Evolutionary conservation across 306 rosid genomes (phyloP), one percentile per base, ranked within the genome.

Genomic region (Lathyrus aphaca): DNA sequence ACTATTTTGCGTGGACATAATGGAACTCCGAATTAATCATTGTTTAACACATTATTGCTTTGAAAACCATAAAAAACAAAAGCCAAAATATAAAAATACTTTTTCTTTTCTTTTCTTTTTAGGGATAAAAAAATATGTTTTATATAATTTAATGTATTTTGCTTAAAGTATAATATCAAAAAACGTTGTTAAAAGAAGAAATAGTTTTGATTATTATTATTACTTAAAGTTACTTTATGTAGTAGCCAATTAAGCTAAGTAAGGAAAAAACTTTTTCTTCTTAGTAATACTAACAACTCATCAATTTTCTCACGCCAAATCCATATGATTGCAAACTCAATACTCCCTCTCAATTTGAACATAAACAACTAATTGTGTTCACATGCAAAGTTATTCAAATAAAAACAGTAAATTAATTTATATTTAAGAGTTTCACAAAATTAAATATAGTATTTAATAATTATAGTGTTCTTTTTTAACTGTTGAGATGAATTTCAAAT

Each of bases 1-100:
- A 32, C 25, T 46, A 38, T 51, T 69, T 77, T 78, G 75, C 85
- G 79, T 74, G 82, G 75, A 64, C 60, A 82, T 23, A 16, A 77
- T 58, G 23, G 56, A 64, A 40, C 59, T 57, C 73, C 30, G 59
- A 69, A 68, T 53, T 0, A 79, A 62, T 15, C 51, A 68, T 77
- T 82, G 74, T 29, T 30, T 55, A 61, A 72, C 23, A 70, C 48
- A 16, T 44, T 43, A 11, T 44, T 43, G 72, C 40, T 69, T 55
- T 75, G 27, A 12, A 64, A 58, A 53, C 81, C 68, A 76, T 82
- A 75, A 45, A 74, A 56, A 64, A 49, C 23, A 66, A 74, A 53
- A 11, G 21, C 73, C 2, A 3, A 57, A 46, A 27, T 11, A 63
- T 2, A 7, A 45, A 45, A 46, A 27, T 51, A n/a, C n/a, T n/a